A percentile compares a stretch with the other conserved stretches of the same genome.
phyloP scores from a whole-genome alignment of 805 yeast species.

The Trichomonascus vanleenenianus region DNA sequence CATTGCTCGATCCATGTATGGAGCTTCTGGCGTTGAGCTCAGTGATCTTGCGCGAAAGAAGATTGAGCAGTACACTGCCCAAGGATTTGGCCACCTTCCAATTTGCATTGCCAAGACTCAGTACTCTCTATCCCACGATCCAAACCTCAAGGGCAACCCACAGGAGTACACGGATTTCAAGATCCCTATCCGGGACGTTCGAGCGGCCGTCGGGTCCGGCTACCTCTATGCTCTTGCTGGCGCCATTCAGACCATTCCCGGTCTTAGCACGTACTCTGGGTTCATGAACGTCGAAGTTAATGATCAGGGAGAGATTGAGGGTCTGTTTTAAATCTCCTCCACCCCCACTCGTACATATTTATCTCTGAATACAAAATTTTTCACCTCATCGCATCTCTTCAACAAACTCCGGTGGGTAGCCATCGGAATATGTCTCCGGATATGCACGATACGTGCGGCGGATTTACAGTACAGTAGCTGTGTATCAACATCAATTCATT shows the following conservation, averaged over 20 bases:
- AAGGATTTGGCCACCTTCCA: conserved; percentile 87
- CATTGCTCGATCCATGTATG: conserved; percentile 87
- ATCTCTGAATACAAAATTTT: no score
- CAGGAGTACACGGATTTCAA: conserved; percentile 56
- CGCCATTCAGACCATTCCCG: conserved; percentile 96
- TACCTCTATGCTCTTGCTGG: conserved; percentile 94
- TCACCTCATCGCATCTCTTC: no score
- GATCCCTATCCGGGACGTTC: conserved; percentile 89
- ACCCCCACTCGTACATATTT: no score
- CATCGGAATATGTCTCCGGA: no score
- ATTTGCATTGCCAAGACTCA: conserved; percentile 97
- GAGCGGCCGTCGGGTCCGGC: conserved; percentile 95
- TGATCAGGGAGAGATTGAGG: conserved; percentile 86
- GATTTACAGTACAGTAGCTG: no score
- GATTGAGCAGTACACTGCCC: conserved; percentile 71
- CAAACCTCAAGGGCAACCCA: conserved; percentile 90
- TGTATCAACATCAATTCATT: no score
- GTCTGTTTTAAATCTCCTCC: conserved; percentile 51
- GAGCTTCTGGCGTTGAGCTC: conserved; percentile 78
- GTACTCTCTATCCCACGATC: conserved; percentile 91
- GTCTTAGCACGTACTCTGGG: conserved; percentile 92
- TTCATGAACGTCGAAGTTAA: conserved; percentile 95
- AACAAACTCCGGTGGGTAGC: no score
- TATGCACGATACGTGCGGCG: no score
- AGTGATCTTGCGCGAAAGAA: conserved; percentile 74